These are phyloP conservation scores for Mrakia gelida DNA, from an alignment of 768 basidiomycete species.

Conservation along the genomic window DNA sequence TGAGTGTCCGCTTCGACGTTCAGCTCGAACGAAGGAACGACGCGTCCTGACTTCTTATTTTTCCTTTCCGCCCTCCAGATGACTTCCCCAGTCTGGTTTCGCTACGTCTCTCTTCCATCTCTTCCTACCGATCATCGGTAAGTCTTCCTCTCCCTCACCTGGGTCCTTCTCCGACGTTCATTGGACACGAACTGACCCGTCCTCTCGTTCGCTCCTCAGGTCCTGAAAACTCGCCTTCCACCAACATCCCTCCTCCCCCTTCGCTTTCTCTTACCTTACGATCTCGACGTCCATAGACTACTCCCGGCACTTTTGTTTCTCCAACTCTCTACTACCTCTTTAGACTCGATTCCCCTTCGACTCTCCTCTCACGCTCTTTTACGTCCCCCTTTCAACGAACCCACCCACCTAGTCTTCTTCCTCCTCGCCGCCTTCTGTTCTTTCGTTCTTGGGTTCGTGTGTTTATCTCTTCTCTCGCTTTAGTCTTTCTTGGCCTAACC, in stretches of 20 bases:
- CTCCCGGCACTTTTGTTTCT: neutral
- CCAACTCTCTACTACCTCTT: slow-evolving; percentile 56
- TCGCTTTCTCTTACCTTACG: slow-evolving; percentile 1
- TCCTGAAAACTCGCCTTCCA: neutral
- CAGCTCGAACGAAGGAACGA: neutral
- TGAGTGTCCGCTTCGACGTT: neutral
- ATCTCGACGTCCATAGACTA: neutral
- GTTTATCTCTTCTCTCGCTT: neutral
- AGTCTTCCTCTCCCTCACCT: neutral
- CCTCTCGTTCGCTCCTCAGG: neutral
- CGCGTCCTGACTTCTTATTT: neutral
- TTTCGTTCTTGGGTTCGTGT: neutral
- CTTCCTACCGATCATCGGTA: neutral
- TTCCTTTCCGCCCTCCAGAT: neutral
- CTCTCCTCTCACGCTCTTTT: slow-evolving; percentile 53
- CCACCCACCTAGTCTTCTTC: slow-evolving; percentile 22
- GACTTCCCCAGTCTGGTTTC: neutral
- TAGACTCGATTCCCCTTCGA: slow-evolving; percentile 53
- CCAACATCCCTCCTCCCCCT: neutral
- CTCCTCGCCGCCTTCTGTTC: neutral
- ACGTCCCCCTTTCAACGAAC: slow-evolving; percentile 21
- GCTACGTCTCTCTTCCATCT: neutral
- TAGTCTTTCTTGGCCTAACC: neutral
- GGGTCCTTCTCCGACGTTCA: neutral
- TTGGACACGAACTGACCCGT: neutral